These are phyloP conservation scores for Singerocomus inundabilis DNA, from an alignment of 1,284 basidiomycete genomes.

Conservation along the genomic window DNA sequence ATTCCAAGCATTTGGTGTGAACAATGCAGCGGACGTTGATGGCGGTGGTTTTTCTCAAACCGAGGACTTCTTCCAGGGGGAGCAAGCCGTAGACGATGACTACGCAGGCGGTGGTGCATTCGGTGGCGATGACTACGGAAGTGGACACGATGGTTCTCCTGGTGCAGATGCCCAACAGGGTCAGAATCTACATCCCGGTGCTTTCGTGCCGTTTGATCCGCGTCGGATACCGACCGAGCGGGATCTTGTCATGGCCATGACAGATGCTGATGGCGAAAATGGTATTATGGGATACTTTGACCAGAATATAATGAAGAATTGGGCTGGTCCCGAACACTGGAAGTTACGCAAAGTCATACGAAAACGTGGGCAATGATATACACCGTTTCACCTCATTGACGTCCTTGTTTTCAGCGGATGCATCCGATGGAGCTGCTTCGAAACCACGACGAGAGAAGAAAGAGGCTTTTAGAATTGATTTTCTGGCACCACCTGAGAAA, in stretches of 20 bases:
- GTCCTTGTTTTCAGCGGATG: slow-evolving; percentile 44
- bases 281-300: slow-evolving; percentile 95
- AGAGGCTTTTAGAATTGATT: slow-evolving; percentile 88
- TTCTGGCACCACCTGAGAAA: slow-evolving; percentile 62
- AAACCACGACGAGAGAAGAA: slow-evolving; percentile 77
- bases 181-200: slow-evolving; percentile 44
- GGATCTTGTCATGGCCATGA: slow-evolving; percentile 85
- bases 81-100: slow-evolving; percentile 63
- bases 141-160: slow-evolving; percentile 40
- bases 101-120: slow-evolving; percentile 45
- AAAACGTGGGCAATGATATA: slow-evolving; percentile 52
- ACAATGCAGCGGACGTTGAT: slow-evolving; percentile 45
- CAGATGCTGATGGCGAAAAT: slow-evolving; percentile 58
- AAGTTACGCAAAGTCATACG: slow-evolving; percentile 79
- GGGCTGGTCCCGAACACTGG: slow-evolving; percentile 99
- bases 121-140: slow-evolving; percentile 46
- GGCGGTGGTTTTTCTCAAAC: slow-evolving; percentile 48
- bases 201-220: slow-evolving; percentile 78
- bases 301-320: slow-evolving; percentile 85
- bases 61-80: slow-evolving; percentile 78
- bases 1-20: slow-evolving; percentile 30
- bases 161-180: slow-evolving; percentile 39
- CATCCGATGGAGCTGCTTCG: slow-evolving; percentile 43
- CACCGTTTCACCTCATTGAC: slow-evolving; percentile 4
- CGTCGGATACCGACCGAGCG: slow-evolving; percentile 66